These are phyloP conservation scores for Clitocybe nebularis DNA, from an alignment of 1,284 basidiomycete genomes.

Conservation along the genomic window DNA sequence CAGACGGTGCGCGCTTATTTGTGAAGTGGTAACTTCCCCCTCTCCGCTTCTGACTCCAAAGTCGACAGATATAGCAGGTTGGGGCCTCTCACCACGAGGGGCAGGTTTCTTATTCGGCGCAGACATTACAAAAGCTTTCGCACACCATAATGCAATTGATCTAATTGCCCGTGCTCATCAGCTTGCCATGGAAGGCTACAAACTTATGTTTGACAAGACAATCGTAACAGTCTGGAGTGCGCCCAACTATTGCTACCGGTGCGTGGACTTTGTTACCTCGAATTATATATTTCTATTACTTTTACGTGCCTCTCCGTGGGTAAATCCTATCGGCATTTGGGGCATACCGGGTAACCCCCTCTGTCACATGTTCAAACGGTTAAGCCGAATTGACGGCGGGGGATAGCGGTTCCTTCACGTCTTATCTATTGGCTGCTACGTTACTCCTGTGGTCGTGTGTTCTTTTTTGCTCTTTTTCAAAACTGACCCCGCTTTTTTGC, in stretches of 20 bases:
- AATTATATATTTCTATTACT: too few relatives aligned
- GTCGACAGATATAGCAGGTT: conserved; percentile 75
- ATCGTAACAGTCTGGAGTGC: conserved; percentile 99
- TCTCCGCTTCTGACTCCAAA: neutral
- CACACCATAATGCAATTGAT: conserved; percentile 90
- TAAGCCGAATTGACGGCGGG: neutral
- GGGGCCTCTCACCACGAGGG: conserved; percentile 96
- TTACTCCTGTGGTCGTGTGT: too few relatives aligned
- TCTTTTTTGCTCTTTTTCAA: too few relatives aligned
- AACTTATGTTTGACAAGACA: conserved; percentile 93
- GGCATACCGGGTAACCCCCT: neutral
- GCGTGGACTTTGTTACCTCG: conserved; percentile 25
- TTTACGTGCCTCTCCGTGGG: neutral
- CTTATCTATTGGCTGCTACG: neutral
- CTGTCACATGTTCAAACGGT: neutral
- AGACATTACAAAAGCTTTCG: conserved; percentile 88
- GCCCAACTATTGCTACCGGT: conserved; percentile 98
- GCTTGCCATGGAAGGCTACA: conserved; percentile 98
- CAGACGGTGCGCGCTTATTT: conserved; percentile 67
- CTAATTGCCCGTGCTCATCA: conserved; percentile 97
- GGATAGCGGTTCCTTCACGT: conserved; percentile 2
- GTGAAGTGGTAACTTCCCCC: conserved; percentile 2
- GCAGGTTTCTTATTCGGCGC: conserved; percentile 95
- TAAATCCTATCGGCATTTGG: neutral
- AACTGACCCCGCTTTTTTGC: conserved; percentile 9